phyloP scores from a whole-genome alignment of 2,329 filamentous ascomycete species.

The Calonectria pauciramosa region DNA sequence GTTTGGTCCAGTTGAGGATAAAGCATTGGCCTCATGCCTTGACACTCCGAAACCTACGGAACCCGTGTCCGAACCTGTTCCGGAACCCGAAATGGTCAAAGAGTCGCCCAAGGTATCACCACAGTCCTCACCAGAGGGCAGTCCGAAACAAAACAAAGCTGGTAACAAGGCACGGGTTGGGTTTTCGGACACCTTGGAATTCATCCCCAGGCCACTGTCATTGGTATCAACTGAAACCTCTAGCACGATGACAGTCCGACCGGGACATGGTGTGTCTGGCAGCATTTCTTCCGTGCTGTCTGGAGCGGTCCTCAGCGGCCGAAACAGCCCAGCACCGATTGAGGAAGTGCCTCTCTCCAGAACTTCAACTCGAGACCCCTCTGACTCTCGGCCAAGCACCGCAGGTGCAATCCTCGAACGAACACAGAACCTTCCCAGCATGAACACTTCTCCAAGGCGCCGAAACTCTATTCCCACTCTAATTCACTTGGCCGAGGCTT shows the following conservation, averaged over 20 bases:
- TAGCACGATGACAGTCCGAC: conserved; percentile 78
- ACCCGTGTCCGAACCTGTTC: conserved; percentile 7
- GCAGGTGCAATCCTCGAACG: conserved; percentile 78
- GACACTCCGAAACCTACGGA: conserved; percentile 20
- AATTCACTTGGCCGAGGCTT: conserved; percentile 55
- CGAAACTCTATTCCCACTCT: conserved; percentile 73
- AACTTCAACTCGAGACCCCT: conserved; percentile 56
- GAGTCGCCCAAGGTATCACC: conserved; percentile 2
- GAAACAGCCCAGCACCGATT: conserved; percentile 52
- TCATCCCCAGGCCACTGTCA: conserved; percentile 85
- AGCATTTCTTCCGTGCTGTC: conserved; percentile 86
- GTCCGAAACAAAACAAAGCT: conserved; percentile 48
- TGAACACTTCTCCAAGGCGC: conserved; percentile 58
- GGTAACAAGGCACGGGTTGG: conserved; percentile 76
- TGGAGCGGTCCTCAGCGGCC: conserved; percentile 60
- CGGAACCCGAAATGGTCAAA: conserved; percentile 17
- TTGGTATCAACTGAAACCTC: conserved; percentile 88
- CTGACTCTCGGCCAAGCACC: conserved; percentile 74
- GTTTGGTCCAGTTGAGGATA: conserved; percentile 48
- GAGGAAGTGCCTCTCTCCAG: conserved; percentile 48
- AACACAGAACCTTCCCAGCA: conserved; percentile 39
- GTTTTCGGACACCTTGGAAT: conserved; percentile 88
- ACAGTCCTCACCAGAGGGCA: conserved; percentile 22
- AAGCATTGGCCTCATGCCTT: conserved; percentile 40
- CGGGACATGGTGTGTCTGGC: conserved; percentile 80